Percentiles rank a stretch among this genome's conserved stretches.
Evolutionary conservation across 2,329 filamentous ascomycete species (phyloP).

Genomic region (Eutypa lata): DNA sequence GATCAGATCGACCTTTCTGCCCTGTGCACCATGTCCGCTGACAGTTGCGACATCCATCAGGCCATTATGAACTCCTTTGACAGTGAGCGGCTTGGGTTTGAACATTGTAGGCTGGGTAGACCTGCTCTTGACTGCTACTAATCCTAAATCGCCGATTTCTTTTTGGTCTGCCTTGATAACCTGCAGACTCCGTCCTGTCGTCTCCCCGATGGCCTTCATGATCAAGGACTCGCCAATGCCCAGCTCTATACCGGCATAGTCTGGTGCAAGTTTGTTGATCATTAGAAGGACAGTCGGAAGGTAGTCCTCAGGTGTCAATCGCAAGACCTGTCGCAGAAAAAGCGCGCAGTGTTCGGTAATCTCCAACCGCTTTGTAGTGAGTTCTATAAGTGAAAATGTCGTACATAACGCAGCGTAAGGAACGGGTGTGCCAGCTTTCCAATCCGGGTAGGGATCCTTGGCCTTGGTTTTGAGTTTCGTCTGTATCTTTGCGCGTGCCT

Average conservation of each 20-base stretch:
- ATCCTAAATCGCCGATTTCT: slow-evolving; percentile 90
- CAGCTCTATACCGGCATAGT: slow-evolving; percentile 93
- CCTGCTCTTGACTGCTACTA: slow-evolving; percentile 93
- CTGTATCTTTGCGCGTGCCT: slow-evolving; percentile 78
- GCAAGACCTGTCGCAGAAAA: slow-evolving; percentile 90
- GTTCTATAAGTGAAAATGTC: slow-evolving; percentile 91
- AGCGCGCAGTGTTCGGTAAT: slow-evolving; percentile 87
- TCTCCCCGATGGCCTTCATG: slow-evolving; percentile 97
- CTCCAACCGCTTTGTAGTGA: slow-evolving; percentile 86
- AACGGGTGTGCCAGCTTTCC: slow-evolving; percentile 83
- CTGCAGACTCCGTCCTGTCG: slow-evolving; percentile 80
- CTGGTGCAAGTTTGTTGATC: slow-evolving; percentile 96
- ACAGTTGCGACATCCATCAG: slow-evolving; percentile 85
- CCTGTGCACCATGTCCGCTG: slow-evolving; percentile 82
- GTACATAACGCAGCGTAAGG: slow-evolving; percentile 93
- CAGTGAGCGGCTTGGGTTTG: slow-evolving; percentile 87
- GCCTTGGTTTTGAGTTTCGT: slow-evolving; percentile 64
- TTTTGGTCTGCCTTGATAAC: slow-evolving; percentile 96
- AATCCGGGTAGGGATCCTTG: slow-evolving; percentile 90
- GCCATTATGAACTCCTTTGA: slow-evolving; percentile 82
- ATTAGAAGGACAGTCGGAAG: slow-evolving; percentile 88
- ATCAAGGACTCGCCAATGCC: slow-evolving; percentile 98
- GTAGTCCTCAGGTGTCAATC: slow-evolving; percentile 83
- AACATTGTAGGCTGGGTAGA: slow-evolving; percentile 98
- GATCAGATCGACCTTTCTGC: slow-evolving; percentile 87